Evolutionary conservation across 2,329 filamentous ascomycete species (phyloP).

Genomic region (Lecanicillium sp.): DNA sequence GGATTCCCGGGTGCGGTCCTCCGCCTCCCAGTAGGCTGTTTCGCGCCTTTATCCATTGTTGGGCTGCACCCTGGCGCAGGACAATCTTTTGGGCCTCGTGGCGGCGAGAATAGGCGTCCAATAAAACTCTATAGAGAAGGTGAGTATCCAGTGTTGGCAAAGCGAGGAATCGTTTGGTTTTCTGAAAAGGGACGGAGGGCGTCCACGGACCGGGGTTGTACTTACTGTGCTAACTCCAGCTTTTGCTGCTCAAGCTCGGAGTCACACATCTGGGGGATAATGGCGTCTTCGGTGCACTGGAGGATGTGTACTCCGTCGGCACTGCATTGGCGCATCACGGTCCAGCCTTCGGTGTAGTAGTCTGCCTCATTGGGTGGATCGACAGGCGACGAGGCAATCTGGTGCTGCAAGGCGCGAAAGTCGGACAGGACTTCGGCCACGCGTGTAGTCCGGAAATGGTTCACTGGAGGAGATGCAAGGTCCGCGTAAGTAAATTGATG

Average conservation of each 20-base stretch:
- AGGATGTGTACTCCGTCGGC: constrained; percentile 58
- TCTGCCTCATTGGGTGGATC: constrained; percentile 49
- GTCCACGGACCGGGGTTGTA: constrained; percentile 5
- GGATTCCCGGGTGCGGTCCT: constrained; percentile 37
- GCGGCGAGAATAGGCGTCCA: constrained; percentile 53
- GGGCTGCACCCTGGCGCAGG: constrained; percentile 50
- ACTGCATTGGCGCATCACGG: constrained; percentile 52
- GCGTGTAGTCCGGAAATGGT: constrained; percentile 49
- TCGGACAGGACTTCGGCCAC: constrained; percentile 56
- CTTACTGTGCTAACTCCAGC: constrained; percentile 56
- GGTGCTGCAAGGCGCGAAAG: constrained; percentile 54
- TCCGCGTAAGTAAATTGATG: too few relatives aligned
- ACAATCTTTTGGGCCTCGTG: constrained; percentile 61
- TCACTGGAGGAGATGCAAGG: constrained; percentile 35
- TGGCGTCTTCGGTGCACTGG: constrained; percentile 55
- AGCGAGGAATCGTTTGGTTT: too few relatives aligned
- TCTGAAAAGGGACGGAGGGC: too few relatives aligned
- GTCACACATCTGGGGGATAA: constrained; percentile 44
- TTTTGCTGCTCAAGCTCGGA: constrained; percentile 53
- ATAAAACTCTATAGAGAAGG: constrained; percentile 36
- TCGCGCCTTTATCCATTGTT: constrained; percentile 50
- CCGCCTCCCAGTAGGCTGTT: constrained; percentile 44
- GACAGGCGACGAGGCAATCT: constrained; percentile 49
- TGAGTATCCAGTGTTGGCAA: too few relatives aligned
- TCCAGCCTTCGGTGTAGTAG: constrained; percentile 58